phyloP scores from a whole-genome alignment of 768 basidiomycete genomes.

The Auriscalpium microsporum region DNA sequence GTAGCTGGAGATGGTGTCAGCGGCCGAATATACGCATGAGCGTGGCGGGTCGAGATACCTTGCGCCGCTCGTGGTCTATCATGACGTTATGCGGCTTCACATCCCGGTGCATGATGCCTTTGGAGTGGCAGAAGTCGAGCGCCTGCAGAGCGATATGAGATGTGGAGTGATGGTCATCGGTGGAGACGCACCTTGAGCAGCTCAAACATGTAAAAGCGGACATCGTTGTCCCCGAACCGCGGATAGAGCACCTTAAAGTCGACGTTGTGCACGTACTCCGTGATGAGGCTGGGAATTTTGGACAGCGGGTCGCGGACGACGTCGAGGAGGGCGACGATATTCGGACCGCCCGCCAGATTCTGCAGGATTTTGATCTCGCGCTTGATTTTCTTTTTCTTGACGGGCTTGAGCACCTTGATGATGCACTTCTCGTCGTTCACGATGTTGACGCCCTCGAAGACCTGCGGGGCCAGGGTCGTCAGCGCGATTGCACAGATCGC shows the following conservation, averaged over 20 bases:
- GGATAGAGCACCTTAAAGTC: slow-evolving; percentile 97
- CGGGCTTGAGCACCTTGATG: slow-evolving; percentile 97
- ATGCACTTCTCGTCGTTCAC: slow-evolving; percentile 91
- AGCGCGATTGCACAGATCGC: slow-evolving; percentile 1
- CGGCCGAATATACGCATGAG: not conserved
- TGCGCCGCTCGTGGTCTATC: slow-evolving; percentile 97
- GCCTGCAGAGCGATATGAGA: slow-evolving; percentile 41
- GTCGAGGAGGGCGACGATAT: slow-evolving; percentile 87
- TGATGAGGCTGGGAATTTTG: slow-evolving; percentile 94
- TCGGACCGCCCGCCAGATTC: slow-evolving; percentile 93
- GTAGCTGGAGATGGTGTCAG: slow-evolving; percentile 45
- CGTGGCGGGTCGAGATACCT: slow-evolving; percentile 38
- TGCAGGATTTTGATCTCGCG: slow-evolving; percentile 97
- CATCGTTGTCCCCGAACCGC: slow-evolving; percentile 91
- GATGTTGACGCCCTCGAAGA: slow-evolving; percentile 90
- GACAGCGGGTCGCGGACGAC: slow-evolving; percentile 94
- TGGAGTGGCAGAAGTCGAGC: slow-evolving; percentile 95
- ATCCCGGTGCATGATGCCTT: slow-evolving; percentile 98
- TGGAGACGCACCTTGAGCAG: slow-evolving; percentile 67
- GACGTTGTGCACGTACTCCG: slow-evolving; percentile 96
- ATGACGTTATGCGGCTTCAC: slow-evolving; percentile 99
- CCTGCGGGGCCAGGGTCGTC: slow-evolving; percentile 32
- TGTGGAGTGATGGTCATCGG: not conserved
- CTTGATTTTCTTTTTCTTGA: slow-evolving; percentile 99
- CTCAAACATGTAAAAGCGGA: slow-evolving; percentile 95